Evolutionary conservation across 1,284 basidiomycete species (phyloP).

Genomic region (Naganishia cerealis): DNA sequence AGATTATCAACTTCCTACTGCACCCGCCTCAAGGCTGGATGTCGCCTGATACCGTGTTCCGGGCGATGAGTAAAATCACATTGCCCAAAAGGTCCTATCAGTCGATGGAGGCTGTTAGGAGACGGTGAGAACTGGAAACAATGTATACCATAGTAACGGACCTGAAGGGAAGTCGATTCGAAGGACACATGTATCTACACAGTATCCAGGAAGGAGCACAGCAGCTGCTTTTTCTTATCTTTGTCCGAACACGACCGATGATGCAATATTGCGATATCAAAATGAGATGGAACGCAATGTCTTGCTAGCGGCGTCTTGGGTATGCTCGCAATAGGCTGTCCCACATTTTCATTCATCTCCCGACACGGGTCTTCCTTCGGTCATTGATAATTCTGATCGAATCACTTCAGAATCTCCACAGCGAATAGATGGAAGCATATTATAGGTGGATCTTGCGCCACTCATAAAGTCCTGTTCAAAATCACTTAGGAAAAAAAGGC

Average conservation of each 20-base stretch:
- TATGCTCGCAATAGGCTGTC: too few species aligned
- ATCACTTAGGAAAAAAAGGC: too few species aligned
- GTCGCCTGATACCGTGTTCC: conserved; percentile 14
- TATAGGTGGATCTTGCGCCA: too few species aligned
- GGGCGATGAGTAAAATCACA: conserved; percentile 7
- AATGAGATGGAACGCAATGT: not conserved
- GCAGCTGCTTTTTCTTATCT: not conserved
- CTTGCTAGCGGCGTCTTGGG: too few species aligned
- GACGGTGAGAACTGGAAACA: not conserved
- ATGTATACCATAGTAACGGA: not conserved
- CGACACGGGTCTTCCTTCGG: too few species aligned
- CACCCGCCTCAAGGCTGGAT: conserved; percentile 23
- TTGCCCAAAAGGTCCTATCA: conserved; percentile 7
- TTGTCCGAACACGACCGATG: not conserved
- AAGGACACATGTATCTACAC: not conserved
- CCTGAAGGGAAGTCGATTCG: not conserved
- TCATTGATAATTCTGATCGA: too few species aligned
- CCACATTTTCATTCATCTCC: too few species aligned
- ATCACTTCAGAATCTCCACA: too few species aligned
- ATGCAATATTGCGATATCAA: not conserved
- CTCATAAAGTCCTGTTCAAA: too few species aligned
- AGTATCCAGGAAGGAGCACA: not conserved
- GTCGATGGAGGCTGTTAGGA: not conserved
- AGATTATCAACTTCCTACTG: not conserved
- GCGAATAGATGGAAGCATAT: too few species aligned